Evolutionary conservation across 2,329 filamentous ascomycete species (phyloP), one percentile per base, ranked within the genome.

Genomic region (Xylariomycetidae sp.): DNA sequence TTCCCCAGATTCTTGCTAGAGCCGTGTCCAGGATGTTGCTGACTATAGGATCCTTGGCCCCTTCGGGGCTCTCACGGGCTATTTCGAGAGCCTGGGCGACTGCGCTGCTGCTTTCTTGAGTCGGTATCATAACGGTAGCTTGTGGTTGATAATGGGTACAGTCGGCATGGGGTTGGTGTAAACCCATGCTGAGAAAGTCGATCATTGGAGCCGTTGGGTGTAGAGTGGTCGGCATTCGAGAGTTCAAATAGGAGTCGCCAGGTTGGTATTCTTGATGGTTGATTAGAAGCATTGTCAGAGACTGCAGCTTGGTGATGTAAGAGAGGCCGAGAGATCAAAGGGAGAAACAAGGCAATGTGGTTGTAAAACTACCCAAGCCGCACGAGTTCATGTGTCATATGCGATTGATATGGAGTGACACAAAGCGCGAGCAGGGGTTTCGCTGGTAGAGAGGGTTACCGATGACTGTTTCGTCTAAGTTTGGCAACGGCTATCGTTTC

Each of bases 61-160:
- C 82, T 40, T 82, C 79, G 38, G 82, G 74, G 53, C 72, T 82
- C 56, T 88, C 85, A 42, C 86, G 77, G 11, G 85, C 87, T 38
- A 85, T 74, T 51, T 89, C 80, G 34, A 94, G 70, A 16, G 85
- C 85, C 56, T 80, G 72, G 41, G 76, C 68, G 36, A 88, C 75
- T 9, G 37, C 19, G 34, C 64, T 66, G 34, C 61, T 63, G 42
- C 64, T 49, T 31, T 45, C 31, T 34, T 37, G 10, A 35, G 29
- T 14, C 33, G 33, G 14, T 14, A 34, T 31, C 27, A 19, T 34
- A 20, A 25, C 25, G 22, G 33, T 13, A 27, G 33, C 31, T 20
- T 33, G 37, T n/a, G 25, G 42, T 28, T 30, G 42, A 15, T 42
- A 23, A 12, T 37, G 20, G 31, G 31, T 31, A 23, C 37, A 27